Evolutionary conservation across 768 basidiomycete species (phyloP), one percentile per base, ranked within the genome.

Genomic region (Rhizopogon vesiculosus): DNA sequence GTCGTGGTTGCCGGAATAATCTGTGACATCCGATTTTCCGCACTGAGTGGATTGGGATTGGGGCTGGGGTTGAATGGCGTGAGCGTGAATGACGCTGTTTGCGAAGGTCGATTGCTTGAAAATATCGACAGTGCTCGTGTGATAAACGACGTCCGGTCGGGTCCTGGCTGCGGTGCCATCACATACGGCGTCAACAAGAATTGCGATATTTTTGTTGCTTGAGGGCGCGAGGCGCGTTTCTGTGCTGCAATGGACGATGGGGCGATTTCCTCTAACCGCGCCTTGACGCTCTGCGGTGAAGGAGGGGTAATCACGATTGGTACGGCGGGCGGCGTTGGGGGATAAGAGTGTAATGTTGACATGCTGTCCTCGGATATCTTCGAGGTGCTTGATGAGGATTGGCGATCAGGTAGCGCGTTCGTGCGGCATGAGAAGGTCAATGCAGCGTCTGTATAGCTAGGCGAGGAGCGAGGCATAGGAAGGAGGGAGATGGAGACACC

Each of bases 81-180:
- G 3, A 86, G 73, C 1, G 81, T 81, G 65, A 87, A 88, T 5
- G 86, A 87, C 55, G 75, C 79, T 7, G 84, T 83, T 46, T 82
- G 79, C 19, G 81, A 79, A 5, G 84, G 83, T 53, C 74, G 72
- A 45, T 77, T 69, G 45, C 72, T 79, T 61, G 75, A 79, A 46
- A 84, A 63, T 35, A 75, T 62, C 8, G 78, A 76, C 5, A 84
- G 59, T 7, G 81, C 80, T 16, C 80, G 79, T 3, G 79, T 66
- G 58, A 85, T 72, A 61, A 84, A 70, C 7, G 79, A 78, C 44
- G 62, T 66, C 33, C 70, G 66, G 56, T 69, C 68, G 0, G 1
- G 3, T n/a, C 56, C 62, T 7, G 57, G 60, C 29, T 66, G 60
- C 13, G 51, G 68, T 38, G 72, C 73, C 7, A 69, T 65, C 10